Base-by-base conservation (phyloP, 2,329 filamentous ascomycete species). In the Blastomyces parvus region DNA sequence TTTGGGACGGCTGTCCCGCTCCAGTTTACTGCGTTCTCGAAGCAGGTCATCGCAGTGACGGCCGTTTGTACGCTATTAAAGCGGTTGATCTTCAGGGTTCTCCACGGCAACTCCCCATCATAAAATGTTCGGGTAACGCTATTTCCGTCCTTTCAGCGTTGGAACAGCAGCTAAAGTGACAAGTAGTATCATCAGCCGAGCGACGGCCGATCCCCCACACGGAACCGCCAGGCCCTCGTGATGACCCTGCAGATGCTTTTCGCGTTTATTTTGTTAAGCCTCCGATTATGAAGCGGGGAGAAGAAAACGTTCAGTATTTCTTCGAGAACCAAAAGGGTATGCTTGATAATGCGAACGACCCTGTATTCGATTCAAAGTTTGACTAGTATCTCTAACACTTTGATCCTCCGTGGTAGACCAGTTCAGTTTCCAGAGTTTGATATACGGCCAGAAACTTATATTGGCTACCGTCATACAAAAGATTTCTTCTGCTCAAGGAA, bases 221-320 rank as follows among this genome's bases (percentile, higher is more conserved):
- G 14, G 66, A 67, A 59, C 66, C 65, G 42, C 57, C 46, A 22
- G 65, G 64, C 3, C 33, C 44, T 14, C 63, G 63, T 7, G 62
- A 67, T 50, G 62, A 64, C 40, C 22, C 46, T 22, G 9, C 22
- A 11, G 46, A 50, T 25, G 65, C 62, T 19, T 59, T 48, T 44
- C 60, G 59, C 11, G 62, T 60, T n/a, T 65, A 65, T 30, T 67
- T 67, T 46, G 62, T 66, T 27, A 63, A 59, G 19, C 61, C 59
- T 11, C 59, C 65, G 14, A 59, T 58, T 13, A 66, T 61, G n/a
- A 65, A 66, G 22, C 60, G 61, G n/a, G 64, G 62, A 38, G 62
- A 62, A 36, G 44, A 62, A 19, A 42, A 38, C 56, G 59, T 64
- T 2, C 42, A 59, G 36, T 67, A 63, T 38, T 62, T 63, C 48